Evolutionary conservation across 345 rosid genomes (phyloP).

Genomic region (Arabidopsis arenosa): DNA sequence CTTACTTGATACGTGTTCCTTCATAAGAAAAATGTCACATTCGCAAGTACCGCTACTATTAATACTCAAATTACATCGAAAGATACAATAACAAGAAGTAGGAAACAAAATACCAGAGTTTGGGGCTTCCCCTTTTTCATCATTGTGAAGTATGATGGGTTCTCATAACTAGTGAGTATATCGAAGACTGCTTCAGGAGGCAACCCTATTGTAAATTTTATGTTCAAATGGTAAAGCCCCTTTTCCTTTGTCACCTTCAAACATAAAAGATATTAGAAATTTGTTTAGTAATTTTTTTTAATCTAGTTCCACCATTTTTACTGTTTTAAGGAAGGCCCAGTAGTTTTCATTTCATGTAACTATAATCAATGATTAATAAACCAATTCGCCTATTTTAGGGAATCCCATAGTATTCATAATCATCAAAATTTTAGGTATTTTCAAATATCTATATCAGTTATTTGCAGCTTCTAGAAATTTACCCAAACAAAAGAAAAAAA

Average conservation of each 20-base stretch:
- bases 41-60: not conserved
- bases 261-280: not conserved
- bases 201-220: slow-evolving; percentile 9
- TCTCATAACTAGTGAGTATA: slow-evolving; percentile 9
- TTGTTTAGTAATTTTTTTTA: not conserved
- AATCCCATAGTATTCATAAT: no score
- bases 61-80: not conserved
- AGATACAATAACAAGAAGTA: not conserved
- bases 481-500: no score
- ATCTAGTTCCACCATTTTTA: not conserved
- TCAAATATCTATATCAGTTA: no score
- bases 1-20: slow-evolving; percentile 15
- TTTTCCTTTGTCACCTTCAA: slow-evolving; percentile 43
- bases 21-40: not conserved
- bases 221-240: slow-evolving; percentile 65
- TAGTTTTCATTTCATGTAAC: no score
- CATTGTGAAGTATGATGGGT: not conserved
- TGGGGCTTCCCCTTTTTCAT: not conserved
- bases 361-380: no score
- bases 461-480: no score
- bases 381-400: no score
- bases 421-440: no score
- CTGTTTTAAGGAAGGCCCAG: not conserved
- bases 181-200: slow-evolving; percentile 27
- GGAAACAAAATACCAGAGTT: not conserved